Conservation (phyloP, 805 yeast genomes). For the Blastobotrys americana region DNA sequence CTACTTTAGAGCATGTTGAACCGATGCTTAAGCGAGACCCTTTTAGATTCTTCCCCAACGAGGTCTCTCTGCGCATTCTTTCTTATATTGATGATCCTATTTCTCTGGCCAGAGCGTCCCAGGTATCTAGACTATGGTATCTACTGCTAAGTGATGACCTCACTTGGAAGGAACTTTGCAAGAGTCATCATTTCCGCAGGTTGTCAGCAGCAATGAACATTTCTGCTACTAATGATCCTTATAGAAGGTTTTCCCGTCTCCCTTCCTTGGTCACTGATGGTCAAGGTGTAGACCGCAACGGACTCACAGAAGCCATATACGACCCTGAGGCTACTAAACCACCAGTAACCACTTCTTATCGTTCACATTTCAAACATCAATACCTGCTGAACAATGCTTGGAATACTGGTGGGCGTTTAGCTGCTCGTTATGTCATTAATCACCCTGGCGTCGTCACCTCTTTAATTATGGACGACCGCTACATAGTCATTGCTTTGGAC, state of each 20-base stretch:
- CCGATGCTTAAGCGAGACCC: conserved; percentile 37
- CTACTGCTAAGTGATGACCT: conserved; percentile 34
- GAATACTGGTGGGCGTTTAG: conserved; percentile 35
- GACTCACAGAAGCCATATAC: conserved; percentile 28
- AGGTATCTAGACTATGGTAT: conserved; percentile 78
- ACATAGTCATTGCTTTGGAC: conserved; percentile 38
- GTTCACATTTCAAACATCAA: conserved; percentile 35
- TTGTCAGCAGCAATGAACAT: conserved; percentile 29
- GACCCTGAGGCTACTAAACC: conserved; percentile 28
- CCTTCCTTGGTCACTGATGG: conserved; percentile 2
- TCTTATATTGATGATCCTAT: conserved; percentile 78
- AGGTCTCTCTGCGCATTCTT: conserved; percentile 71
- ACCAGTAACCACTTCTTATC: conserved; percentile 30
- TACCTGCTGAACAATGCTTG: conserved; percentile 35
- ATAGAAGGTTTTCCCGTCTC: conserved; percentile 6
- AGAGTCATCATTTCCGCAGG: conserved; percentile 32
- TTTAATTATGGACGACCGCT: conserved; percentile 30
- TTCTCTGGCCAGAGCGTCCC: conserved; percentile 86
- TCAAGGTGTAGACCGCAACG: conserved; percentile 5
- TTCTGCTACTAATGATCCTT: conserved; percentile 1
- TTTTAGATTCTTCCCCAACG: conserved; percentile 58
- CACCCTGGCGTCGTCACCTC: conserved; percentile 36
- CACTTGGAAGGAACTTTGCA: conserved; percentile 37
- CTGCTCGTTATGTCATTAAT: conserved; percentile 33
- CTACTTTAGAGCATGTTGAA: conserved; percentile 23